Conservation (phyloP, 192 early-diverging fungal species). For the Geranomyces variabilis region DNA sequence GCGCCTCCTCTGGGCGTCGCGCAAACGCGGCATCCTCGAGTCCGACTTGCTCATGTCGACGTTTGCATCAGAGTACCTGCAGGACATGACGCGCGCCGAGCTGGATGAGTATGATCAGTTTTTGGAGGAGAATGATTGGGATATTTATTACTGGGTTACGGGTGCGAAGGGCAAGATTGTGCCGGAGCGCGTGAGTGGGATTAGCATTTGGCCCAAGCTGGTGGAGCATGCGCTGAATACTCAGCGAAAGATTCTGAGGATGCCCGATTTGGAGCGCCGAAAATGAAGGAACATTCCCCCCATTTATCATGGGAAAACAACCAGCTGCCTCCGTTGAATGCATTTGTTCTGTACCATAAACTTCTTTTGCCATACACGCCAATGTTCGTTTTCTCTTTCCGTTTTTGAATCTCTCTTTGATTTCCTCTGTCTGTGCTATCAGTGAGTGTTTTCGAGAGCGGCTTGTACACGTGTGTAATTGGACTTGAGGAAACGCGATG, state of each 20-base stretch:
- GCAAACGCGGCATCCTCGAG: conserved; percentile 95
- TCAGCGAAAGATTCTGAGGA: conserved; percentile 71
- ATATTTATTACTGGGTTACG: conserved; percentile 93
- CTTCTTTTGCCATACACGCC: no score
- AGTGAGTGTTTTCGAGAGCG: no score
- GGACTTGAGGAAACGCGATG: no score
- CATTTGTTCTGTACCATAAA: no score
- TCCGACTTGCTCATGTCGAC: conserved; percentile 89
- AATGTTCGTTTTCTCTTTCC: no score
- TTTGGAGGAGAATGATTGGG: conserved; percentile 91
- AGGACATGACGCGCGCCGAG: conserved; percentile 53
- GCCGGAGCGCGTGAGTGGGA: conserved; percentile 41
- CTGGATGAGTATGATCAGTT: conserved; percentile 79
- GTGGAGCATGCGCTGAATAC: conserved; percentile 79
- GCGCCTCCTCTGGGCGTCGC: conserved; percentile 80
- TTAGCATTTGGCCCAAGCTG: conserved; percentile 49
- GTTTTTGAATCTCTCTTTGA: no score
- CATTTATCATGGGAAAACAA: no score
- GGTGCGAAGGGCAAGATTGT: conserved; percentile 37
- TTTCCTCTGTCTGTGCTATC: no score
- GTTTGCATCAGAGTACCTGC: conserved; percentile 73
- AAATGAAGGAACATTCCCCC: background rate
- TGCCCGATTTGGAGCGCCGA: conserved; percentile 70
- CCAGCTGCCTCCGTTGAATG: no score
- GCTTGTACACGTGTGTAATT: no score